These are phyloP conservation scores for Aspergillus coremiiformis DNA, from an alignment of 495 filamentous ascomycete species.

Conservation along the genomic window DNA sequence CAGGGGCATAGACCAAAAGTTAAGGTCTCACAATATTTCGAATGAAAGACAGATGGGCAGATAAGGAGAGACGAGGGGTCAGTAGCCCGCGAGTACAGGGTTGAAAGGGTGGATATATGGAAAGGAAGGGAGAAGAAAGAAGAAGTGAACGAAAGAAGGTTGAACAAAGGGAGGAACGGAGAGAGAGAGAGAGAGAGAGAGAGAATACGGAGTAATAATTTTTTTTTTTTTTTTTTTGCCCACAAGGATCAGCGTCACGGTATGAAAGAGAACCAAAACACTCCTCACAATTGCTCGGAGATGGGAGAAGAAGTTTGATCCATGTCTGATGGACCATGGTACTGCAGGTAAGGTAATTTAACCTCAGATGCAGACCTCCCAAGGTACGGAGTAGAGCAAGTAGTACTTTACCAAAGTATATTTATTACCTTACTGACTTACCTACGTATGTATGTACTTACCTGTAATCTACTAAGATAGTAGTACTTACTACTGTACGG, in stretches of 20 bases:
- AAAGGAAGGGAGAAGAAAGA: background rate
- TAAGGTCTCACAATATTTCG: background rate
- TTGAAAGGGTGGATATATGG: slow-evolving; percentile 1
- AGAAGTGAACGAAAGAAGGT: background rate
- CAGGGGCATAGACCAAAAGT: background rate
- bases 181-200: slow-evolving; percentile 7
- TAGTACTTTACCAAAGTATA: too few relatives aligned
- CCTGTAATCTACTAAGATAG: too few relatives aligned
- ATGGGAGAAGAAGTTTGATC: background rate
- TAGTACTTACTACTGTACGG: too few relatives aligned
- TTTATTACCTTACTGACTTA: too few relatives aligned
- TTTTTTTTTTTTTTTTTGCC: background rate
- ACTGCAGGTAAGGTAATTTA: too few relatives aligned
- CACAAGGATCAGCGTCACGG: slow-evolving; percentile 2
- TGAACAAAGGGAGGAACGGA: slow-evolving; percentile 1
- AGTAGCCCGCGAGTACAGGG: background rate
- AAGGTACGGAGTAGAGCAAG: too few relatives aligned
- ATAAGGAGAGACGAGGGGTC: slow-evolving; percentile 1
- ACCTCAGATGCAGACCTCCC: too few relatives aligned
- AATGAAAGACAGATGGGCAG: background rate
- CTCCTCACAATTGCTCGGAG: background rate
- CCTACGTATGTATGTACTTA: too few relatives aligned
- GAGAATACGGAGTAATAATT: too few relatives aligned
- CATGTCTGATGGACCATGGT: background rate
- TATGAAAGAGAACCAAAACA: background rate